Conservation (phyloP, 2,329 filamentous ascomycete species). For the Metarhizium humberi region DNA sequence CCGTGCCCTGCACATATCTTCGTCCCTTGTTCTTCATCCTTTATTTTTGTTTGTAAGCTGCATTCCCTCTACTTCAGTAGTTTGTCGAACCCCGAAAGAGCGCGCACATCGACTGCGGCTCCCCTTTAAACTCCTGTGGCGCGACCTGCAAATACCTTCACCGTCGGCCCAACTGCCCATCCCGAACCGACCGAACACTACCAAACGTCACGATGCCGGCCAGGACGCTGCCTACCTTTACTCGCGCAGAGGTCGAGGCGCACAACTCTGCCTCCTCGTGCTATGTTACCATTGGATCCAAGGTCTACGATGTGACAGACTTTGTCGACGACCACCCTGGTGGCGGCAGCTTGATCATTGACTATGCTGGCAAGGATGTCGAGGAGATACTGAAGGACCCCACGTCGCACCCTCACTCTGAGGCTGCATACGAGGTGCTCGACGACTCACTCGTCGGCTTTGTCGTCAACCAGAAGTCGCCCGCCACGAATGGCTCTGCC, state of each 20-base stretch:
- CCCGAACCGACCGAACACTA: not conserved
- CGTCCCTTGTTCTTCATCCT: not conserved
- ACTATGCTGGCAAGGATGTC: slow-evolving; percentile 85
- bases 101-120: not conserved
- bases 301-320: slow-evolving; percentile 90
- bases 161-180: not conserved
- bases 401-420: slow-evolving; percentile 75
- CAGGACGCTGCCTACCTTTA: slow-evolving; percentile 74
- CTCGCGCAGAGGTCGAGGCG: slow-evolving; percentile 67
- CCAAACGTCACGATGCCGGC: slow-evolving; percentile 54
- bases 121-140: not conserved
- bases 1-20: not conserved
- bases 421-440: slow-evolving; percentile 91
- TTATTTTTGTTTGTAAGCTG: not conserved
- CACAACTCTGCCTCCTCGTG: slow-evolving; percentile 77
- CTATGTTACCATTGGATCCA: slow-evolving; percentile 82
- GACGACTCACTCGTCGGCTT: slow-evolving; percentile 83
- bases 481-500: slow-evolving; percentile 14
- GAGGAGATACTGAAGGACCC: slow-evolving; percentile 73
- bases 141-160: not conserved
- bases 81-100: not conserved
- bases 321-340: slow-evolving; percentile 89
- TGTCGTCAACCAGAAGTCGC: slow-evolving; percentile 50
- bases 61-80: not conserved
- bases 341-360: slow-evolving; percentile 76